Conservation (phyloP, 306 rosid species). For the Trifolium dubium region DNA sequence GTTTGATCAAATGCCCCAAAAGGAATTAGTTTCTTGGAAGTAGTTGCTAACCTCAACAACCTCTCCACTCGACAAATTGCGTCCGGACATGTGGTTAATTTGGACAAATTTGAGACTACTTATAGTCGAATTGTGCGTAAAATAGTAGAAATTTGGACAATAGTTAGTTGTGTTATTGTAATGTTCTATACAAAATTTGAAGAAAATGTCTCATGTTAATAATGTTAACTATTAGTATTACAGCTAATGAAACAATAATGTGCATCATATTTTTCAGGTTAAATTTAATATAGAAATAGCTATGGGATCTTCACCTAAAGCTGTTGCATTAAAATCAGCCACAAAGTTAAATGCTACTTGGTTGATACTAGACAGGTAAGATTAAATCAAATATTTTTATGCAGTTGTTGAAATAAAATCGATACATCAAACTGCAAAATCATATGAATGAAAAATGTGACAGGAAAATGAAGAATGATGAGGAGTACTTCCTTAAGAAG, state of each 20-base stretch:
- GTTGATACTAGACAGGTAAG: constrained; percentile 84
- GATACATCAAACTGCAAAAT: background rate
- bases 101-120: too few relatives aligned
- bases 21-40: too few relatives aligned
- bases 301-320: constrained; percentile 58
- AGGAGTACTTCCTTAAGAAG: constrained; percentile 53
- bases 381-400: background rate
- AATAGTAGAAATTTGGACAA: too few relatives aligned
- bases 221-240: background rate
- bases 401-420: too few relatives aligned
- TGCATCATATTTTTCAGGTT: constrained; percentile 56
- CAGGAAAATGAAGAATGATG: constrained; percentile 80
- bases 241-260: constrained; percentile 20
- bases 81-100: too few relatives aligned
- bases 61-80: too few relatives aligned
- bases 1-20: too few relatives aligned
- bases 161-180: too few relatives aligned
- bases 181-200: background rate
- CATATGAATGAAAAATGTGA: constrained; percentile 21
- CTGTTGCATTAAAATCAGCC: constrained; percentile 57
- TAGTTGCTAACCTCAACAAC: too few relatives aligned
- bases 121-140: too few relatives aligned
- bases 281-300: constrained; percentile 53
- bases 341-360: constrained; percentile 60
- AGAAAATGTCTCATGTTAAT: constrained; percentile 2